Evolutionary conservation across 1,139 yeast genomes (phyloP), one percentile per base, ranked within the genome.

Genomic region (Hansenula sp.): DNA sequence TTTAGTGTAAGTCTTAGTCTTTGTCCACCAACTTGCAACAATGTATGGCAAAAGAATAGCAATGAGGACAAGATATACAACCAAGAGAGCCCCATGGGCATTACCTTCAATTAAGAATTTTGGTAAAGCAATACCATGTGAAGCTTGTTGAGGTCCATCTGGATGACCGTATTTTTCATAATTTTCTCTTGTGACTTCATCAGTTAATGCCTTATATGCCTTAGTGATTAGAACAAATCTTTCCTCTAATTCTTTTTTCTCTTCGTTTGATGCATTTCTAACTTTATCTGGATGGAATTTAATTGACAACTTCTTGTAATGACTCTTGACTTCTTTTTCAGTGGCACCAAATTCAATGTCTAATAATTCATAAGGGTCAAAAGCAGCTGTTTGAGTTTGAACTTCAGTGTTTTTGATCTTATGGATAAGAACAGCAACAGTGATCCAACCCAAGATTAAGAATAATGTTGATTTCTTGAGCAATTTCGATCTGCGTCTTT

Each of bases 91-190:
- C n/a, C 33, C 84, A 55, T 2, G 83, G 77, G 6, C 95, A 82
- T 79, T 73, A 27, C 95, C 92, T 52, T 88, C 96, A 32, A 94
- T 88, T 52, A 94, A 72, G 64, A 88, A 88, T 60, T 84, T 82
- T 31, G 99, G 99, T 51, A 94, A 68, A 0, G 97, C 99, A 62
- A 94, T 89, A 43, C 98, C 98, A 60, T 88, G 97, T n/a, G 83
- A 69, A n/a, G 85, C 73, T 36, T 87, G 87, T 62, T 88, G 96
- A 37, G 95, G 96, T 31, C 98, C 98, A 65, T 94, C 98, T 7
- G 99, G 99, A 60, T 94, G 96, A 35, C 99, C 99, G 57, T 82
- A 92, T 55, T 78, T 82, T 57, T 83, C 68, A 60, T 77, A 90
- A 61, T 94, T 94, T 50, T 85, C 87, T 55, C 81, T 81, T 11